A percentile compares a stretch with the other conserved stretches of the same genome.
phyloP scores from a whole-genome alignment of 2,329 filamentous ascomycete species.

The Emergomyces africanus region DNA sequence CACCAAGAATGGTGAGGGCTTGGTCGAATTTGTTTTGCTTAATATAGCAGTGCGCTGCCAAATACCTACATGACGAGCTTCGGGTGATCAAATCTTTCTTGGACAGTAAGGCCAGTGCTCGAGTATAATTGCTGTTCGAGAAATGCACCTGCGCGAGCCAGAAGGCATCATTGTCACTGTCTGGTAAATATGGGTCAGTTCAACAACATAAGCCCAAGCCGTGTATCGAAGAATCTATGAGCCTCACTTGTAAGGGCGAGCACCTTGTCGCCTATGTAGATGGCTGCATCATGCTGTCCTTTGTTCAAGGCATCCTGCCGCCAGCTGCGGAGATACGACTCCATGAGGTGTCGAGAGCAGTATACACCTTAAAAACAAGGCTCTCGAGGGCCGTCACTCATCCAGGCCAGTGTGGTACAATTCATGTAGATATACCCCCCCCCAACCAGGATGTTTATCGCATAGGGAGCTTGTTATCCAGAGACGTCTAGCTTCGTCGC shows the following conservation, averaged over 20 bases:
- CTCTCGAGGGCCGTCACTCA: not conserved
- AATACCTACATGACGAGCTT: conserved; percentile 79
- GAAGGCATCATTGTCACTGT: conserved; percentile 86
- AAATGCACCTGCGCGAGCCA: conserved; percentile 99
- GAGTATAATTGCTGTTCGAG: conserved; percentile 84
- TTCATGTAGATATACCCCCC: not conserved
- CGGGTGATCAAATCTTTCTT: conserved; percentile 70
- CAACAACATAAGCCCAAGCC: not conserved
- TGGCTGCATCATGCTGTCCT: conserved; percentile 90
- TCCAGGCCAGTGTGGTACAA: not conserved
- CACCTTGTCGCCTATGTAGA: conserved; percentile 95
- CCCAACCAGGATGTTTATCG: not conserved
- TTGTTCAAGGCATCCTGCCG: conserved; percentile 90
- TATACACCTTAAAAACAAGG: not conserved
- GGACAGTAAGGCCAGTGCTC: conserved; percentile 73
- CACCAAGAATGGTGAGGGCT: conserved; percentile 71
- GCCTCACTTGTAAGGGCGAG: conserved; percentile 71
- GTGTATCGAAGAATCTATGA: conserved; percentile 5
- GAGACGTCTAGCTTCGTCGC: conserved; percentile 1
- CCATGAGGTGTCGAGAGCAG: conserved; percentile 51
- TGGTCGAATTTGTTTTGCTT: conserved; percentile 86
- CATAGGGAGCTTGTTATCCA: not conserved
- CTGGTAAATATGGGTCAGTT: conserved; percentile 35
- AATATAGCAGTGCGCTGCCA: conserved; percentile 87
- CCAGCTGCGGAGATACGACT: conserved; percentile 88